Conservation (phyloP, 2,329 filamentous ascomycete species). For the Geosmithia morbida region DNA sequence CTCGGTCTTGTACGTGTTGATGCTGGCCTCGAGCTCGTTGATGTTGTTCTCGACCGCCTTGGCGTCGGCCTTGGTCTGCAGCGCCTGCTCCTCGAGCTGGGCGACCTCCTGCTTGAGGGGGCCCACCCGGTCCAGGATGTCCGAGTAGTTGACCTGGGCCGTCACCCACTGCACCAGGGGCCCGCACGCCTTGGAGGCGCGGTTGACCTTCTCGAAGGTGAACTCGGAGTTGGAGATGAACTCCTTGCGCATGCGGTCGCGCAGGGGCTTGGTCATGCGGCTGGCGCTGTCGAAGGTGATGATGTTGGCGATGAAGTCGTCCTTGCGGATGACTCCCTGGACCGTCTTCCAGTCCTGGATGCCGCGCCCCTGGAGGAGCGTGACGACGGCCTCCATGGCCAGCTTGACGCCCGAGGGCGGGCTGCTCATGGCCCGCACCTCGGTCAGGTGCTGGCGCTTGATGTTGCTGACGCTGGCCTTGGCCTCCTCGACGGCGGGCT, state of each 20-base stretch:
- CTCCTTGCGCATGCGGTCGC: slow-evolving; percentile 82
- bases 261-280: slow-evolving; percentile 75
- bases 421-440: slow-evolving; percentile 93
- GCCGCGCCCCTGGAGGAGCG: slow-evolving; percentile 62
- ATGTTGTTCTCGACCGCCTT: slow-evolving; percentile 86
- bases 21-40: slow-evolving; percentile 70
- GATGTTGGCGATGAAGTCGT: slow-evolving; percentile 97
- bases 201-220: slow-evolving; percentile 90
- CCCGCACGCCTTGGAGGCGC: slow-evolving; percentile 91
- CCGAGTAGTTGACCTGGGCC: slow-evolving; percentile 95
- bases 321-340: slow-evolving; percentile 72
- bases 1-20: slow-evolving; percentile 88
- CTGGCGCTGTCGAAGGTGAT: slow-evolving; percentile 92
- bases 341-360: slow-evolving; percentile 85
- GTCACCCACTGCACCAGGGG: slow-evolving; percentile 94
- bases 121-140: slow-evolving; percentile 86
- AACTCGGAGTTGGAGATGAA: slow-evolving; percentile 91
- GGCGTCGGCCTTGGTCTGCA: slow-evolving; percentile 87
- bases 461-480: slow-evolving; percentile 97
- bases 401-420: slow-evolving; percentile 83
- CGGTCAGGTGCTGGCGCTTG: slow-evolving; percentile 90
- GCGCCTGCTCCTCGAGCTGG: slow-evolving; percentile 71
- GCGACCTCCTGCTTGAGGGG: slow-evolving; percentile 83
- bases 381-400: slow-evolving; percentile 92
- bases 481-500: slow-evolving; percentile 84